These are phyloP conservation scores for Kwoniella shivajii DNA, from an alignment of 1,284 basidiomycete species.

Conservation along the genomic window DNA sequence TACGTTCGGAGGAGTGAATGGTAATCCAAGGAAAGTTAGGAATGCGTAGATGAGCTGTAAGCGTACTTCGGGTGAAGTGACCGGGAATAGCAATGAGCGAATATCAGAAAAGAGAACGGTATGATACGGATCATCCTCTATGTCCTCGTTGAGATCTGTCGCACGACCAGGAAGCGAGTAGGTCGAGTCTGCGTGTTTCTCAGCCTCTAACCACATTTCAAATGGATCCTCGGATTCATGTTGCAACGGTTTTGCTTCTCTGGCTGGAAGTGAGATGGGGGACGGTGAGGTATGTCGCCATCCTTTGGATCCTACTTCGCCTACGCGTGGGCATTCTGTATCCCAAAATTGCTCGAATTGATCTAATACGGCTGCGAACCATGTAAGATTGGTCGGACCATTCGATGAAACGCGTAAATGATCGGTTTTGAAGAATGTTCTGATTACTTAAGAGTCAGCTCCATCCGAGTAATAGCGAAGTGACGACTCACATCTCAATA, in stretches of 20 bases:
- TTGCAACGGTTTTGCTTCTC: not conserved
- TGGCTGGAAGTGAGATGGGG: not conserved
- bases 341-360: constrained; percentile 60
- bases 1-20: constrained; percentile 53
- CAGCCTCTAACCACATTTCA: constrained; percentile 67
- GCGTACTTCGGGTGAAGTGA: constrained; percentile 62
- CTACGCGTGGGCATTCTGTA: constrained; percentile 56
- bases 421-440: constrained; percentile 54
- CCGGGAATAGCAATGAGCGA: constrained; percentile 65
- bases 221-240: constrained; percentile 62
- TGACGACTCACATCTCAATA: constrained; percentile 54
- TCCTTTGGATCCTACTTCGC: constrained; percentile 54
- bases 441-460: constrained; percentile 12
- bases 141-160: constrained; percentile 58
- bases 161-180: constrained; percentile 63
- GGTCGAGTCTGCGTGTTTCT: constrained; percentile 59
- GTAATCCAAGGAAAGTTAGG: constrained; percentile 74
- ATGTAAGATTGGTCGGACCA: constrained; percentile 6
- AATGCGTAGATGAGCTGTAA: constrained; percentile 71
- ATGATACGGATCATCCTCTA: constrained; percentile 73
- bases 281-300: constrained; percentile 42
- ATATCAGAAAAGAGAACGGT: constrained; percentile 80
- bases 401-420: constrained; percentile 24
- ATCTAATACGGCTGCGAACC: constrained; percentile 37
- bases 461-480: not conserved